phyloP scores from a whole-genome alignment of 768 basidiomycete genomes.

The Hemileccinum impolitum region DNA sequence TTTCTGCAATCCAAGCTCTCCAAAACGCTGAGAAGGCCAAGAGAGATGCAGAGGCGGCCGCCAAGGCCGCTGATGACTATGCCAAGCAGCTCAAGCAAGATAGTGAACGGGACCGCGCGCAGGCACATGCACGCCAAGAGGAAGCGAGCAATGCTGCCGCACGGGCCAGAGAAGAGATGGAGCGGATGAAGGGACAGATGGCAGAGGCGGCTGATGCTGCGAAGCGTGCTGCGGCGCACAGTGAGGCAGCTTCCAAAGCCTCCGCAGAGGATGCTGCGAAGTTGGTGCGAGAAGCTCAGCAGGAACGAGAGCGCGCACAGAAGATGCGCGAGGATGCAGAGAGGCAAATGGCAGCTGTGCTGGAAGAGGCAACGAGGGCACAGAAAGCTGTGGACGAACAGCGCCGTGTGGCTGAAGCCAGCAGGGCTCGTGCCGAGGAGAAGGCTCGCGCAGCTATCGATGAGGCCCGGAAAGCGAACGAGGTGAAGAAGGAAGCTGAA shows the following conservation, averaged over 20 bases:
- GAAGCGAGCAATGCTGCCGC: conserved; percentile 5
- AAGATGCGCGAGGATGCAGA: conserved; percentile 5
- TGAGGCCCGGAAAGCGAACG: conserved; percentile 5
- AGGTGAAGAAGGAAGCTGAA: conserved; percentile 17
- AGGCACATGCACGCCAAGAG: conserved; percentile 3
- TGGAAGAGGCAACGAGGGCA: conserved; percentile 7
- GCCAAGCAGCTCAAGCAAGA: background rate
- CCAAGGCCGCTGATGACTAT: background rate
- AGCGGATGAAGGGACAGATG: conserved; percentile 8
- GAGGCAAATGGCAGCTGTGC: conserved; percentile 2
- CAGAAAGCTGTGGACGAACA: conserved; percentile 12
- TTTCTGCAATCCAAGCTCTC: background rate
- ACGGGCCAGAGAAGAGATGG: background rate
- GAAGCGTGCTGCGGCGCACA: background rate
- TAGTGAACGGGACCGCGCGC: conserved; percentile 6
- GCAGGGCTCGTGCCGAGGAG: conserved; percentile 7
- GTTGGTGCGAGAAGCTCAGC: conserved; percentile 1
- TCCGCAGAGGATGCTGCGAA: conserved; percentile 6
- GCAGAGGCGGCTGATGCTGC: background rate
- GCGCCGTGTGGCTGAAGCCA: conserved; percentile 5
- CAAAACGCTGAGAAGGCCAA: conserved; percentile 1
- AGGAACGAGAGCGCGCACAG: conserved; percentile 4
- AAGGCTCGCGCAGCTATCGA: conserved; percentile 11
- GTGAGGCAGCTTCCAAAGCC: conserved; percentile 2
- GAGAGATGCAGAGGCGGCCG: background rate